Percentiles rank a stretch among this genome's conserved stretches.
These are phyloP conservation scores for Pythium oligandrum DNA, from an alignment of 352 stramenopile species.

Conservation along the genomic window DNA sequence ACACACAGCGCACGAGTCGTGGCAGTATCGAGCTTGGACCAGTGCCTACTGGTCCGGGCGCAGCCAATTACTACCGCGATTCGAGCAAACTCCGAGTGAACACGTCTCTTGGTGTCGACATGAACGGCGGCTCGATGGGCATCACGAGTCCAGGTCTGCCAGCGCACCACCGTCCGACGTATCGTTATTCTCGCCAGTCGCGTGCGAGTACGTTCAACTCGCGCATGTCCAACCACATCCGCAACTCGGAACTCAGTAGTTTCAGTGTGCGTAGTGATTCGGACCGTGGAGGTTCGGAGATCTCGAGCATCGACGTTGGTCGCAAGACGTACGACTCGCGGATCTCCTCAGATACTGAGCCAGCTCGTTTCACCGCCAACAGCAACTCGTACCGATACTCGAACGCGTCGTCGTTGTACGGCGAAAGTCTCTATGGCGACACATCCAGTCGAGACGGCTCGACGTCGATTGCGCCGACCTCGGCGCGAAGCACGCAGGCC, in stretches of 20 bases:
- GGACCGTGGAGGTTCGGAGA: not conserved
- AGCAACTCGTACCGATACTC: constrained; percentile 34
- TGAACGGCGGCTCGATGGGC: not conserved
- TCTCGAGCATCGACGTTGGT: constrained; percentile 2
- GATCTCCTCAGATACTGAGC: constrained; percentile 2
- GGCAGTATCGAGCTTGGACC: too few species aligned
- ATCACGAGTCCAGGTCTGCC: constrained; percentile 17
- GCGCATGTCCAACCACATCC: not conserved
- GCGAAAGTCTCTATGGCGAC: too few species aligned
- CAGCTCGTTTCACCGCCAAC: not conserved
- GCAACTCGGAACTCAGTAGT: constrained; percentile 1
- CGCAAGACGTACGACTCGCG: constrained; percentile 13
- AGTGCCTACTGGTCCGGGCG: constrained; percentile 9
- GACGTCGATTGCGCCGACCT: too few species aligned
- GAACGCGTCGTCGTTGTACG: constrained; percentile 26
- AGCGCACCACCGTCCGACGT: constrained; percentile 13
- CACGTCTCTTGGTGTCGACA: constrained; percentile 5
- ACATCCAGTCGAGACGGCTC: too few species aligned
- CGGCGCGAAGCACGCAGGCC: constrained; percentile 14
- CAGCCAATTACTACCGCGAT: constrained; percentile 16
- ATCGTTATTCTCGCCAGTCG: constrained; percentile 6
- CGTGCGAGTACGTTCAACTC: not conserved
- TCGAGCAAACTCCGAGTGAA: constrained; percentile 12
- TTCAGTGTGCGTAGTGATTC: constrained; percentile 7
- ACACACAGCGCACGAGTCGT: too few species aligned